A percentile compares a stretch with the other conserved stretches of the same genome.
Evolutionary conservation across 495 filamentous ascomycete genomes (phyloP).

Genomic region (Hypoxylon trugodes): DNA sequence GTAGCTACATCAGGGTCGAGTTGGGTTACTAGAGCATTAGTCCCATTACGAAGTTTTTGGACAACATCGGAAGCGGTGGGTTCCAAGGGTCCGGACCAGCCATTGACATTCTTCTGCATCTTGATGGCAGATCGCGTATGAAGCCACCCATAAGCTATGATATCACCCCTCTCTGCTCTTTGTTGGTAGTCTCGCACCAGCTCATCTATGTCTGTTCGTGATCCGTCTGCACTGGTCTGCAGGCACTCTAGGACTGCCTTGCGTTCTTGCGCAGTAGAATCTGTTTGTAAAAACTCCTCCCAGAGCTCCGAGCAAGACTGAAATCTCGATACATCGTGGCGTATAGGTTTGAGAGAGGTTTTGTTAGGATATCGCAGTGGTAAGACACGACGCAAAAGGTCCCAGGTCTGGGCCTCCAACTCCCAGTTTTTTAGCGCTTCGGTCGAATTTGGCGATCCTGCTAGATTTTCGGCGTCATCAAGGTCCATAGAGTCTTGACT

Average conservation of each 20-base stretch:
- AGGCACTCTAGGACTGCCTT: slow-evolving; percentile 84
- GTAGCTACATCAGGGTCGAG: slow-evolving; percentile 90
- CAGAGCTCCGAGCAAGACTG: slow-evolving; percentile 49
- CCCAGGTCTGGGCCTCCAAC: slow-evolving; percentile 86
- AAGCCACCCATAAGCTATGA: slow-evolving; percentile 88
- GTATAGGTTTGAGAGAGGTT: slow-evolving; percentile 43
- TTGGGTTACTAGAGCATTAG: slow-evolving; percentile 79
- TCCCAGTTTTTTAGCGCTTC: slow-evolving; percentile 53
- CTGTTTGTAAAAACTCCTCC: slow-evolving; percentile 58
- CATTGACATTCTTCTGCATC: slow-evolving; percentile 79
- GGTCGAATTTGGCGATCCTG: slow-evolving; percentile 40
- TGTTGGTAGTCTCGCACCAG: slow-evolving; percentile 77
- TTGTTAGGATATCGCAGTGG: slow-evolving; percentile 57
- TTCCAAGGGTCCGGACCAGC: slow-evolving; percentile 69
- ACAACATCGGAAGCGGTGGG: slow-evolving; percentile 64
- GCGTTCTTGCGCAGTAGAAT: slow-evolving; percentile 68
- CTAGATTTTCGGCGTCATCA: slow-evolving; percentile 56
- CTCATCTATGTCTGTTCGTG: slow-evolving; percentile 73
- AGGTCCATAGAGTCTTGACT: slow-evolving; percentile 68
- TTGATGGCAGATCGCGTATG: slow-evolving; percentile 92
- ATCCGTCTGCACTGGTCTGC: slow-evolving; percentile 70
- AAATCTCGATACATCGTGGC: slow-evolving; percentile 41
- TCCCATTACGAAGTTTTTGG: slow-evolving; percentile 64
- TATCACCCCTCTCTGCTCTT: slow-evolving; percentile 67
- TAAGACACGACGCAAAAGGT: slow-evolving; percentile 71